Base-by-base conservation (phyloP, 1,139 yeast species). In the Magnusiomyces suaveolens region DNA sequence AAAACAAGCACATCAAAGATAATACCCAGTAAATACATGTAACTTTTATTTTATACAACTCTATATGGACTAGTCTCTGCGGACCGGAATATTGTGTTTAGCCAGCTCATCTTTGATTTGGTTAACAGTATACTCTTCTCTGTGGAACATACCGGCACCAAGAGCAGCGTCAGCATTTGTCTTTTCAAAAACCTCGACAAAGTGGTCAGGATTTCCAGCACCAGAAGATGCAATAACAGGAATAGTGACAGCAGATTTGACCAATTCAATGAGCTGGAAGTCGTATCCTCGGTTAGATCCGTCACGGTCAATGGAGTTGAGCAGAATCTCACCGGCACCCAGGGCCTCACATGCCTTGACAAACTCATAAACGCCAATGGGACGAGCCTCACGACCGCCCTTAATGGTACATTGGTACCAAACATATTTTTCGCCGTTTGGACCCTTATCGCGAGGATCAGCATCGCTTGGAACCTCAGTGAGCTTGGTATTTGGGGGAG, bases 171-270 rank as follows among this genome's bases (percentile, higher is more conserved):
- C 98, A 1, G 92, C 84, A 2, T 80, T 77, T 32, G 97, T 88
- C 48, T 82, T 76, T 52, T 75, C 76, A 66, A 92, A 92, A 0
- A 88, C 98, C 61, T 90, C 88, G 60, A 80, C 81, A 68, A 92
- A 92, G 71, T 92, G 97, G 56, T 75, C 78, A 1, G 98, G 98
- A 43, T 75, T 81, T 49, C 98, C 98, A 4, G 98, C 98, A 51
- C 98, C 98, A 57, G 95, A 84, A 23, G 97, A 88, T 0, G 98
- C 97, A 69, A 92, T 92, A 1, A 92, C 97, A 0, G 98, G 98
- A 52, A 92, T 85, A 1, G 76, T 73, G 8, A 88, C 95, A 0
- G 84, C 82, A 1, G 74, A 64, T 66, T 92, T 92, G 56, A 88
- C 83, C 64, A 86, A 94, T 21, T 77, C 72, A 52, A 92, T 80